phyloP scores from a whole-genome alignment of 257 asterid species.

The Scutellaria baicalensis region DNA sequence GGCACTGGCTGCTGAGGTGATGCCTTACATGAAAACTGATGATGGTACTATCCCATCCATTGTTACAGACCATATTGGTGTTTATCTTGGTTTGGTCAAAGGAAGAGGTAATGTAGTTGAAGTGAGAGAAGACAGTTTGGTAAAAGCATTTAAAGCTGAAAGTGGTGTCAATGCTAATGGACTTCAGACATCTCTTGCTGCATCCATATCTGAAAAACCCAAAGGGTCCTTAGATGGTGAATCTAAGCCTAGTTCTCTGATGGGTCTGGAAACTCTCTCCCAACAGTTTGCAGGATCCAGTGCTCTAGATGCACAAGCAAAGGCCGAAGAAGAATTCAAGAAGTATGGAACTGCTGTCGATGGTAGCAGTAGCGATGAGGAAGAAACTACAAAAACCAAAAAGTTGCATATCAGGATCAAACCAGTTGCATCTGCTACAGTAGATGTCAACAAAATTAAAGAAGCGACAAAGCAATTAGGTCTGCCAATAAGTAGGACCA shows the following conservation, averaged over 20 bases:
- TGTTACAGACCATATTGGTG: conserved; percentile 94
- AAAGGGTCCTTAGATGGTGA: conserved; percentile 36
- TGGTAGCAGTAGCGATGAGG: conserved; percentile 99
- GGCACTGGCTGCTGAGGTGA: conserved; percentile 98
- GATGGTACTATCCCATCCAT: conserved; percentile 96
- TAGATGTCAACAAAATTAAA: conserved; percentile 88
- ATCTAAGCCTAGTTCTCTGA: conserved; percentile 46
- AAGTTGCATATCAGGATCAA: conserved; percentile 77
- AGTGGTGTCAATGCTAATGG: conserved; percentile 52
- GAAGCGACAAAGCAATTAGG: conserved; percentile 95
- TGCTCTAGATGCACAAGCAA: conserved; percentile 81
- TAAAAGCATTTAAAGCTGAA: conserved; percentile 64
- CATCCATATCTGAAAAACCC: conserved; percentile 42
- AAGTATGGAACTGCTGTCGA: conserved; percentile 76
- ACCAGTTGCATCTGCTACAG: conserved; percentile 73
- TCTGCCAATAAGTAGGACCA: conserved; percentile 72
- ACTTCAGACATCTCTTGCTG: conserved; percentile 32
- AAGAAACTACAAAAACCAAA: conserved; percentile 69
- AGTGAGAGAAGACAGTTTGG: conserved; percentile 90
- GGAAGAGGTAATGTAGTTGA: conserved; percentile 97
- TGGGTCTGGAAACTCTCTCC: conserved; percentile 76
- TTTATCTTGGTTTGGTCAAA: conserved; percentile 86
- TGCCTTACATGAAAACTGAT: conserved; percentile 98
- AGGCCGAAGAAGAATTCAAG: conserved; percentile 97
- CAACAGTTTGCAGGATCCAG: conserved; percentile 46